Percentiles rank a stretch among this genome's conserved stretches.
Evolutionary conservation across 2,329 filamentous ascomycete genomes (phyloP).

Genomic region (Ceratocystis cacaofunesta): DNA sequence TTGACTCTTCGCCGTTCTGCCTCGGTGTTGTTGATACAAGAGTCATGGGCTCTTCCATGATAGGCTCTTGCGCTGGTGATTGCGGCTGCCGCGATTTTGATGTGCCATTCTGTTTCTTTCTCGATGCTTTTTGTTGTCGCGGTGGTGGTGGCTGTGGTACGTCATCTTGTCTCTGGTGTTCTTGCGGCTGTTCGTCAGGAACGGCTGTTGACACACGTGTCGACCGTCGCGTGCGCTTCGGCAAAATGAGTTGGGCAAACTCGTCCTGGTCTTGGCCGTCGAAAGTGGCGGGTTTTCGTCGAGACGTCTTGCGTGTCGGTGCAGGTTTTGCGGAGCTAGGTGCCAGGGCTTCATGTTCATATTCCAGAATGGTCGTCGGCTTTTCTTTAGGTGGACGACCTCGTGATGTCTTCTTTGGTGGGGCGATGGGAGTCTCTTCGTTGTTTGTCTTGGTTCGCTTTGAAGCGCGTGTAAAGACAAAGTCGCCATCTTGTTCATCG

Average conservation of each 20-base stretch:
- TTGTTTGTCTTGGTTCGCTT: constrained; percentile 45
- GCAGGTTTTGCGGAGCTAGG: constrained; percentile 23
- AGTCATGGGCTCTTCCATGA: constrained; percentile 20
- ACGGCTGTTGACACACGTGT: constrained; percentile 31
- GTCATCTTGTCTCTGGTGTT: constrained; percentile 4
- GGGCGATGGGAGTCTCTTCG: constrained; percentile 26
- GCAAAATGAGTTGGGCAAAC: constrained; percentile 25
- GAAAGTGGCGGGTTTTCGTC: constrained; percentile 27
- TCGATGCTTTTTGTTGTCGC: constrained; percentile 17
- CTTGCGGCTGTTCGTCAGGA: constrained; percentile 20
- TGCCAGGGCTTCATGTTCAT: constrained; percentile 10
- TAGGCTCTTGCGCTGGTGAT: constrained; percentile 6
- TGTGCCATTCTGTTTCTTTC: constrained; percentile 19
- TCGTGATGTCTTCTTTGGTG: constrained; percentile 25
- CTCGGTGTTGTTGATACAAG: constrained; percentile 13
- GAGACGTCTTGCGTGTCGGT: constrained; percentile 23
- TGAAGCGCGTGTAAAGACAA: constrained; percentile 54
- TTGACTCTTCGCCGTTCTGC: constrained; percentile 15
- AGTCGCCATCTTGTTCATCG: constrained; percentile 65
- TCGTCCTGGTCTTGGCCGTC: constrained; percentile 26
- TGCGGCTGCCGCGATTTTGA: constrained; percentile 9
- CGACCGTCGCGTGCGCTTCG: constrained; percentile 32
- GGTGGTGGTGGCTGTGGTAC: constrained; percentile 16
- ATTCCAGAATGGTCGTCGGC: constrained; percentile 13
- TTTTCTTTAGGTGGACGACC: constrained; percentile 28